A percentile compares a stretch with the other conserved stretches of the same genome.
Evolutionary conservation across 108 stramenopile species (phyloP).

Genomic region (Bacterosira constricta): DNA sequence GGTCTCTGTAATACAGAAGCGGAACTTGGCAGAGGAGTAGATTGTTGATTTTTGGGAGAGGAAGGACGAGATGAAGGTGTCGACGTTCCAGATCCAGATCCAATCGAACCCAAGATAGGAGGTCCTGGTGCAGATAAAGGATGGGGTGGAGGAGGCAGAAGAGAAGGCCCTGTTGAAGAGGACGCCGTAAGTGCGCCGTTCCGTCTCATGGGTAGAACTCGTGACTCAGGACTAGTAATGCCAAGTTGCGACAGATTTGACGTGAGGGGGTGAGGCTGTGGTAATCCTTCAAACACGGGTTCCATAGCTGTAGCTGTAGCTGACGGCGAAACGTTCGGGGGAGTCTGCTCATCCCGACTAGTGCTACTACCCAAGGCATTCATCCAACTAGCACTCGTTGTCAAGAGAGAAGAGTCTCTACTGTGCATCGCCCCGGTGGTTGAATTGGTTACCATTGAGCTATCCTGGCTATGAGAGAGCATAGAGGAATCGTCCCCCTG

Average conservation of each 20-base stretch:
- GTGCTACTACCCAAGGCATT: constrained; percentile 5
- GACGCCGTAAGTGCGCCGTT: not conserved
- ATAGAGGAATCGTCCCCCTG: constrained; percentile 1
- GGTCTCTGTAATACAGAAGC: not conserved
- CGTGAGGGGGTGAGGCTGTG: not conserved
- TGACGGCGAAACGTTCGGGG: not conserved
- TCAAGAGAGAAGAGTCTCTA: constrained; percentile 37
- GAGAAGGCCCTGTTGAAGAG: not conserved
- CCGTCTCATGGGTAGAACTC: constrained; percentile 7
- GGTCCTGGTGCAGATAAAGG: not conserved
- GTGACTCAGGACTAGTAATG: not conserved
- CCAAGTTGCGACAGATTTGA: not conserved
- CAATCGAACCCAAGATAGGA: not conserved
- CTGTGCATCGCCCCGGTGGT: constrained; percentile 28
- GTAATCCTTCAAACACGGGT: not conserved
- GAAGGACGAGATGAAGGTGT: constrained; percentile 10
- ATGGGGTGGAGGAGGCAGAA: constrained; percentile 1
- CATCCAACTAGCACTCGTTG: constrained; percentile 14
- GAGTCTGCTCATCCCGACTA: constrained; percentile 3
- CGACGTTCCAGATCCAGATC: constrained; percentile 6
- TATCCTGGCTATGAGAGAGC: constrained; percentile 36
- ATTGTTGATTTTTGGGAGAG: not conserved
- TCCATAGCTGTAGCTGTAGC: not conserved
- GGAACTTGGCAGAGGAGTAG: not conserved
- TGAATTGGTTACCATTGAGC: constrained; percentile 35